Evolutionary conservation across 495 filamentous ascomycete species (phyloP).

Genomic region (Poronia punctata): DNA sequence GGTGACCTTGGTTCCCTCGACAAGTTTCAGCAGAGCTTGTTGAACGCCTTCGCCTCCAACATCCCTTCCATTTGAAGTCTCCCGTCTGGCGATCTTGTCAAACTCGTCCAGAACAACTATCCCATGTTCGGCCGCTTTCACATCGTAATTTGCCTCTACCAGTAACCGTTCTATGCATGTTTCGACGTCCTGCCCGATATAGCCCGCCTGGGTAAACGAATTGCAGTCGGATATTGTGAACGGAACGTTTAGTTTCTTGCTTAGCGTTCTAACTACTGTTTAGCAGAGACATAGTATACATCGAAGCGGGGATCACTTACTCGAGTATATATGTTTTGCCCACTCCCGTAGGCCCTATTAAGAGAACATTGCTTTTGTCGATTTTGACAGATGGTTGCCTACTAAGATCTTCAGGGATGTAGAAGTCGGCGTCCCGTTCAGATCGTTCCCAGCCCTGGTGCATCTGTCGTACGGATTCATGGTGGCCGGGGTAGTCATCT

Average conservation of each 20-base stretch:
- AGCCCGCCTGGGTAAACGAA: conserved; percentile 92
- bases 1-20: conserved; percentile 91
- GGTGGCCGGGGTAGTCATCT: conserved; percentile 80
- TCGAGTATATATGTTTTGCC: conserved; percentile 95
- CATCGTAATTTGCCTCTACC: conserved; percentile 84
- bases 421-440: conserved; percentile 25
- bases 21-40: conserved; percentile 89
- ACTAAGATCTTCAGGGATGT: conserved; percentile 33
- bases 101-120: conserved; percentile 96
- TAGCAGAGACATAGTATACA: conserved; percentile 7
- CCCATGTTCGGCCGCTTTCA: conserved; percentile 76
- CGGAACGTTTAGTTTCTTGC: conserved; percentile 72
- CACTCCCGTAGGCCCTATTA: conserved; percentile 90
- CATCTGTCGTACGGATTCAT: conserved; percentile 47
- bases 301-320: conserved; percentile 22
- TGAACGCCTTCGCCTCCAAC: conserved; percentile 92
- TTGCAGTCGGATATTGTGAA: conserved; percentile 98
- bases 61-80: conserved; percentile 56
- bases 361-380: conserved; percentile 92
- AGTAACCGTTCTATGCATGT: conserved; percentile 84
- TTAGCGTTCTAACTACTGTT: conserved; percentile 30
- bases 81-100: conserved; percentile 76
- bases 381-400: conserved; percentile 63
- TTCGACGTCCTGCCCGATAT: conserved; percentile 95
- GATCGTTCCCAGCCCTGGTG: conserved; percentile 18